phyloP scores from a whole-genome alignment of 257 asterid genomes.

The Rehmannia glutinosa region DNA sequence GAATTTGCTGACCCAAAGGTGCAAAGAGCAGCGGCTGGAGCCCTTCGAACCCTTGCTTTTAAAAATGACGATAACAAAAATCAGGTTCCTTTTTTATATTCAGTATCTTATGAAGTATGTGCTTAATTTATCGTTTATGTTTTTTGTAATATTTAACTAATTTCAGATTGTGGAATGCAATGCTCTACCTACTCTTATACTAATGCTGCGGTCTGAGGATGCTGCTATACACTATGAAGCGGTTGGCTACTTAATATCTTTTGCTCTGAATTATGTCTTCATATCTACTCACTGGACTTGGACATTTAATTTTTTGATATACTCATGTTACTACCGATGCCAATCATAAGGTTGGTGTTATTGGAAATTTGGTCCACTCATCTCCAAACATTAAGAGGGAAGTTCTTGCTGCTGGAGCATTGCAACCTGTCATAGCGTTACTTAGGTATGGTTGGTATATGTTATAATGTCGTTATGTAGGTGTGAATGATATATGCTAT shows the following conservation, averaged over 20 bases:
- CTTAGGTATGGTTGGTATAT: slow-evolving; percentile 41
- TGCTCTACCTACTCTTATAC: slow-evolving; percentile 70
- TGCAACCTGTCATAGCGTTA: slow-evolving; percentile 74
- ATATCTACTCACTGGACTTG: background rate
- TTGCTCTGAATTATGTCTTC: slow-evolving; percentile 8
- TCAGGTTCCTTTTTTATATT: slow-evolving; percentile 36
- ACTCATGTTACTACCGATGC: slow-evolving; percentile 17
- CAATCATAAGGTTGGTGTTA: slow-evolving; percentile 68
- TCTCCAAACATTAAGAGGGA: slow-evolving; percentile 79
- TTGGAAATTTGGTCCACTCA: slow-evolving; percentile 79
- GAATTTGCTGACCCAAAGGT: slow-evolving; percentile 69
- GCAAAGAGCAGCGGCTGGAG: slow-evolving; percentile 86
- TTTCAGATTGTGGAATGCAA: slow-evolving; percentile 76
- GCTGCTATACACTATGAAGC: slow-evolving; percentile 79
- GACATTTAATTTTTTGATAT: background rate
- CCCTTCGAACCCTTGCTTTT: slow-evolving; percentile 73
- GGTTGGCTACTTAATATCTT: slow-evolving; percentile 32
- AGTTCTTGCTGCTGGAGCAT: slow-evolving; percentile 75
- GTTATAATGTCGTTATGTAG: slow-evolving; percentile 34
- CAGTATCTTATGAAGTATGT: background rate
- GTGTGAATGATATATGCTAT: slow-evolving; percentile 16
- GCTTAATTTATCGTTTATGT: background rate
- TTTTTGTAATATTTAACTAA: slow-evolving; percentile 3
- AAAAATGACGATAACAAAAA: slow-evolving; percentile 77
- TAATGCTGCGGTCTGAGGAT: slow-evolving; percentile 79